Conservation (phyloP, 176 grass and related monocot genomes). For the Bothriochloa decipiens region DNA sequence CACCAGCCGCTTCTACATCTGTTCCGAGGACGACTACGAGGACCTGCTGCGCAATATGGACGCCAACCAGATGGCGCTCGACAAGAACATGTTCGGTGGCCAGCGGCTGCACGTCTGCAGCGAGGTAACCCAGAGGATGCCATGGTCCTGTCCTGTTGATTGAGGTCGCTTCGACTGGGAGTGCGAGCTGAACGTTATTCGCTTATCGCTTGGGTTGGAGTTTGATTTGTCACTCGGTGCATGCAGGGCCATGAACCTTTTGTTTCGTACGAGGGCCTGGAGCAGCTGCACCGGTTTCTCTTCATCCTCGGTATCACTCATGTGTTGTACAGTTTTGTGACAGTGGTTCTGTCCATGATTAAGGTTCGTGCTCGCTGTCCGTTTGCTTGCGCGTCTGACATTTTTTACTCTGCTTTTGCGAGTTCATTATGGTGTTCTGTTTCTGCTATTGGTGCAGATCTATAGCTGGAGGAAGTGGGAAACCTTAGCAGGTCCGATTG, state of each 20-base stretch:
- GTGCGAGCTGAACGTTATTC: neutral
- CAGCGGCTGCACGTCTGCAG: conserved; percentile 44
- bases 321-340: conserved; percentile 88
- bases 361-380: conserved; percentile 53
- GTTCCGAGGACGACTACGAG: conserved; percentile 60
- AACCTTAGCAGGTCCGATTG: conserved; percentile 52
- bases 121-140: conserved; percentile 56
- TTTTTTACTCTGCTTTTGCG: neutral
- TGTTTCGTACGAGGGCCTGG: conserved; percentile 88
- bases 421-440: neutral
- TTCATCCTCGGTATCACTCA: conserved; percentile 98
- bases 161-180: too few relatives aligned
- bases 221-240: neutral
- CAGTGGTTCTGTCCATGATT: conserved; percentile 89
- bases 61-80: conserved; percentile 50
- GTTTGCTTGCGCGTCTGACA: neutral
- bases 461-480: conserved; percentile 99
- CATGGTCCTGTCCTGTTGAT: too few relatives aligned
- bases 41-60: conserved; percentile 15
- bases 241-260: conserved; percentile 92
- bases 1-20: conserved; percentile 76
- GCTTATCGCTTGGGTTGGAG: neutral
- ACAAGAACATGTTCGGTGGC: conserved; percentile 36
- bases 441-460: conserved; percentile 58
- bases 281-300: conserved; percentile 83